Evolutionary conservation across 2,329 filamentous ascomycete species (phyloP).

Genomic region (Rachicladosporium sp.): DNA sequence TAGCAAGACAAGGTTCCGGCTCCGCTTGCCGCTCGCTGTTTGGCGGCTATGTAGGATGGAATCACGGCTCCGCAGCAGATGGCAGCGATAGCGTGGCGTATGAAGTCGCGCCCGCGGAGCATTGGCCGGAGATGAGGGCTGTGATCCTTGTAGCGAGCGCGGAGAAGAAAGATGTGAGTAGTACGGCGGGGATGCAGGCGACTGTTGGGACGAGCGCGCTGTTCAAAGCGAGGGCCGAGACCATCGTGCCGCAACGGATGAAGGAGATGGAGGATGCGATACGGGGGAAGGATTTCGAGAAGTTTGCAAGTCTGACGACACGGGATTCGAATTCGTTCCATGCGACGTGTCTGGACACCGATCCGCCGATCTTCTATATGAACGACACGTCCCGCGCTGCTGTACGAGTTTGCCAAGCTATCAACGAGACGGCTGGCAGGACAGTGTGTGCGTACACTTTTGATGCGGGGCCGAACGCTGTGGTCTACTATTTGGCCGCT

Average conservation of each 20-base stretch:
- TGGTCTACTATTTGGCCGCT: constrained; percentile 86
- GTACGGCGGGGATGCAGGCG: constrained; percentile 91
- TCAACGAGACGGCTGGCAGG: constrained; percentile 70
- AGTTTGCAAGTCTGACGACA: constrained; percentile 87
- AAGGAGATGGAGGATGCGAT: constrained; percentile 73
- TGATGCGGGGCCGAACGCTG: constrained; percentile 91
- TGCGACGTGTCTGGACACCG: constrained; percentile 84
- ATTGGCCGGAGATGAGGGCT: constrained; percentile 94
- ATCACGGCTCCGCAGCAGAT: constrained; percentile 61
- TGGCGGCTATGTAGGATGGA: constrained; percentile 93
- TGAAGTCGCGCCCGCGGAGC: constrained; percentile 72
- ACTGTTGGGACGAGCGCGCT: constrained; percentile 86
- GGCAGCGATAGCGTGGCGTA: constrained; percentile 81
- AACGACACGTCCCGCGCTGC: constrained; percentile 85
- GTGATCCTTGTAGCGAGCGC: constrained; percentile 83
- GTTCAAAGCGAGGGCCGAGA: constrained; percentile 62
- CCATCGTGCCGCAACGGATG: constrained; percentile 77
- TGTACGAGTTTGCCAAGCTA: constrained; percentile 75
- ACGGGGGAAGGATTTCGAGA: constrained; percentile 62
- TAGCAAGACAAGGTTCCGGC: constrained; percentile 87
- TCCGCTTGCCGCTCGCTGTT: constrained; percentile 89
- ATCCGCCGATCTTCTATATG: constrained; percentile 96
- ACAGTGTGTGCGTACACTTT: constrained; percentile 90
- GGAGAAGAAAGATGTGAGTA: constrained; percentile 90
- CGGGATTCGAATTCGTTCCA: constrained; percentile 96